These are phyloP conservation scores for Backusella luteola DNA, from an alignment of 192 early-diverging fungal species.

Conservation along the genomic window DNA sequence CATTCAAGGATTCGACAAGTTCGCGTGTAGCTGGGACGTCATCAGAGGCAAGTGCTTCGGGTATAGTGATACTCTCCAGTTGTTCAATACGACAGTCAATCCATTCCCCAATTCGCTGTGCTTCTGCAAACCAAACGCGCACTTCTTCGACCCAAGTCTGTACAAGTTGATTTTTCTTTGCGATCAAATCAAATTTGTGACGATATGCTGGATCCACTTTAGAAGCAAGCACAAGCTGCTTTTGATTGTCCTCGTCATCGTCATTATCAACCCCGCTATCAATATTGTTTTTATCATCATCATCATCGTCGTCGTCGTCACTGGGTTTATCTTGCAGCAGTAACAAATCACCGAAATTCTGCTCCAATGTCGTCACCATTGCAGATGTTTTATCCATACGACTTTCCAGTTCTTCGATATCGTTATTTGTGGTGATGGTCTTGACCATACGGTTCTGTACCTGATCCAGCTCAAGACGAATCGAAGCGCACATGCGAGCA, in stretches of 20 bases:
- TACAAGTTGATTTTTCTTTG: slow-evolving; percentile 27
- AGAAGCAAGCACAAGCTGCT: neutral
- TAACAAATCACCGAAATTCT: slow-evolving; percentile 20
- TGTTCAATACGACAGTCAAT: slow-evolving; percentile 38
- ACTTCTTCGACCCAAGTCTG: slow-evolving; percentile 35
- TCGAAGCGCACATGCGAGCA: slow-evolving; percentile 9
- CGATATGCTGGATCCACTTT: slow-evolving; percentile 17
- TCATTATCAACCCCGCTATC: neutral
- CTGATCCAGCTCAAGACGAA: slow-evolving; percentile 17
- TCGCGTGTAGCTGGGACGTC: slow-evolving; percentile 19
- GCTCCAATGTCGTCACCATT: neutral
- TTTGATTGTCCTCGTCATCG: neutral
- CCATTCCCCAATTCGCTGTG: slow-evolving; percentile 39
- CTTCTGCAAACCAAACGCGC: slow-evolving; percentile 39
- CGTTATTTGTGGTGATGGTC: slow-evolving; percentile 24
- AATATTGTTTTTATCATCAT: neutral
- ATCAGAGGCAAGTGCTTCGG: slow-evolving; percentile 22
- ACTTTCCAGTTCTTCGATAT: slow-evolving; percentile 29
- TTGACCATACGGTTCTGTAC: slow-evolving; percentile 35
- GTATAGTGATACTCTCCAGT: slow-evolving; percentile 28
- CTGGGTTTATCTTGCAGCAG: neutral
- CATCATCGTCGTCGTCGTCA: neutral
- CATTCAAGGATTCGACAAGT: slow-evolving; percentile 32
- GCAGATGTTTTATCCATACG: slow-evolving; percentile 16
- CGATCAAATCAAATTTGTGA: slow-evolving; percentile 17